Evolutionary conservation across 208 protist species (phyloP).

Genomic region (Wallacemonas sp.): DNA sequence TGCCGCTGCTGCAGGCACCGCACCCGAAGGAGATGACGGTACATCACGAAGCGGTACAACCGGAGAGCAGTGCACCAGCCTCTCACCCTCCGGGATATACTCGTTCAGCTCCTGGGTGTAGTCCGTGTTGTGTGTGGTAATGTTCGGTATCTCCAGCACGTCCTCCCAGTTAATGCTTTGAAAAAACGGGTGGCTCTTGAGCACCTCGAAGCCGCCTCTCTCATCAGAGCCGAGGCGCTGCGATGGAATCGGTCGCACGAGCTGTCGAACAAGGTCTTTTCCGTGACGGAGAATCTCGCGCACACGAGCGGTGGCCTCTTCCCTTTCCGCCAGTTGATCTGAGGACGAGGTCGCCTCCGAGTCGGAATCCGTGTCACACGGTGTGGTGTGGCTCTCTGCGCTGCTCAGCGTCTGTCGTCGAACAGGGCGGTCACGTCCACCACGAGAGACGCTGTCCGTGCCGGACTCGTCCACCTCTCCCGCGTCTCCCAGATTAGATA

Average conservation of each 20-base stretch:
- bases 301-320: not conserved
- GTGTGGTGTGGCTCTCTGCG: not conserved
- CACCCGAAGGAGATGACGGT: not conserved
- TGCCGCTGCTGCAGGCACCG: too few species aligned
- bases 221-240: conserved; percentile 69
- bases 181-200: conserved; percentile 91
- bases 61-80: conserved; percentile 48
- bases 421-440: not conserved
- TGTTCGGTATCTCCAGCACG: conserved; percentile 42
- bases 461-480: too few species aligned
- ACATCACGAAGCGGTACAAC: conserved; percentile 15
- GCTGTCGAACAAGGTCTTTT: conserved; percentile 69
- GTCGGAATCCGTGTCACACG: conserved; percentile 10
- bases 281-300: conserved; percentile 44
- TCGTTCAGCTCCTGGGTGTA: conserved; percentile 36
- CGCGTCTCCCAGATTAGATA: too few species aligned
- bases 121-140: conserved; percentile 38
- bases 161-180: conserved; percentile 56
- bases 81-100: conserved; percentile 41
- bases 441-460: too few species aligned
- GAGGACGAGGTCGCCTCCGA: conserved; percentile 17
- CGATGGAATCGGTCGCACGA: conserved; percentile 63
- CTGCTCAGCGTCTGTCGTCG: not conserved
- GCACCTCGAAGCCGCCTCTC: conserved; percentile 62
- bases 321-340: not conserved